Conservation (phyloP, 163 green algal genomes). For the Chlamydomonas reinhardtii region DNA sequence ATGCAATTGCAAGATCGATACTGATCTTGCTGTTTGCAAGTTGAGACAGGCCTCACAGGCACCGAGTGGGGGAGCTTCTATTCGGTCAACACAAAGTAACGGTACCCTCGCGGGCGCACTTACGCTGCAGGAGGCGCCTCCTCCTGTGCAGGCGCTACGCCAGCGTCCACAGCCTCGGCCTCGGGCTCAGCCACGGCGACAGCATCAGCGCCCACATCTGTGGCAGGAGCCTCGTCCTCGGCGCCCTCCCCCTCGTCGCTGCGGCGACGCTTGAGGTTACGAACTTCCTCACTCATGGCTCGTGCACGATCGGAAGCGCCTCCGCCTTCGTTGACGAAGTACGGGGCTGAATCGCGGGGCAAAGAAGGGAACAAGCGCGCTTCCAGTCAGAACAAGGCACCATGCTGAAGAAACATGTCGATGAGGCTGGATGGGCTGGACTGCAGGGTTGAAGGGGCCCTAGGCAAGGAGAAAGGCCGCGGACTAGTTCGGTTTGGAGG, state of each 20-base stretch:
- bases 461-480: too few relatives aligned
- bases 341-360: constrained; percentile 26
- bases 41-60: neutral
- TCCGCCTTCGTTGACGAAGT: neutral
- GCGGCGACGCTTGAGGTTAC: constrained; percentile 41
- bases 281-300: constrained; percentile 45
- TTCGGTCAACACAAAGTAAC: too few relatives aligned
- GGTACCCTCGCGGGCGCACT: neutral
- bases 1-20: too few relatives aligned
- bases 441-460: too few relatives aligned
- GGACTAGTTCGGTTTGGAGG: too few relatives aligned
- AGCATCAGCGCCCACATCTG: neutral
- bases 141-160: neutral
- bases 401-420: neutral
- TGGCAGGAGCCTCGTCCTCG: constrained; percentile 2
- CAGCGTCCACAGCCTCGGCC: neutral
- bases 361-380: neutral
- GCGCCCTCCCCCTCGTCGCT: constrained; percentile 42
- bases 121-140: neutral
- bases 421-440: too few relatives aligned
- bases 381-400: neutral
- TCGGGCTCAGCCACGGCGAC: neutral
- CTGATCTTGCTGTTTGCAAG: too few relatives aligned
- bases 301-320: neutral
- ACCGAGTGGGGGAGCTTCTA: neutral